Base-by-base conservation (phyloP, 139 green algal species). In the Volvox reticuliferus region DNA sequence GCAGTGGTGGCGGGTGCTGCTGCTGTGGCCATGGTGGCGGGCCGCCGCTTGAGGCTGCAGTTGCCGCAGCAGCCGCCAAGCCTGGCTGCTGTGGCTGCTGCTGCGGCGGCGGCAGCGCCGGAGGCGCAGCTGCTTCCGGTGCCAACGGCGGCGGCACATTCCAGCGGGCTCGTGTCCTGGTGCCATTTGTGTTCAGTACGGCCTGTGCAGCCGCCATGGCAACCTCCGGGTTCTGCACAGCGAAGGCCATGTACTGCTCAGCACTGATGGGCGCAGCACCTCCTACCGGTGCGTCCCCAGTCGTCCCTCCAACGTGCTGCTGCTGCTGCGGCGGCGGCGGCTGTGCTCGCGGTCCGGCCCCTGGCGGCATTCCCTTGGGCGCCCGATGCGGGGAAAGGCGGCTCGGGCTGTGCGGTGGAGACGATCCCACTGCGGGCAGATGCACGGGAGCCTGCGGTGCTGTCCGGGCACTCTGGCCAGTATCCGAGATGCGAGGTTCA, bases 161-260 rank as follows among this genome's bases (percentile, higher is more conserved):
- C 86, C 86, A 90, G 32, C 73, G 86, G 12, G 86, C 71, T 1
- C 86, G 86, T 22, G n/a, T 32, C 9, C 85, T 50, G 16, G 35
- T 35, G 26, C 26, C 67, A 69, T 89, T 89, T 26, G 71, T 73
- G 44, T 75, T 62, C n/a, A 83, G 2, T 3, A 73, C 86, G 2
- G 55, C 86, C 69, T 90, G 73, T 32, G 86, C 86, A 0, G 73
- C 86, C 50, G 86, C 86, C 71, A 90, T 75, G 22, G 86, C 86
- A 12, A 90, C n/a, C n/a, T 90, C 68, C 1, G 86, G 86, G 86
- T 90, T 75, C 30, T 90, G 71, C 21, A 83, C 71, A 0, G 86
- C 86, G 22, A 84, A 90, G 12, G 86, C 86, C 30, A 90, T 44
- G 86, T 84, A 90, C 73, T 83, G 50, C 71, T 90, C 86, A 18